Evolutionary conservation across 805 yeast genomes (phyloP), one percentile per base, ranked within the genome.

Genomic region (Pichia gijzeniarum): DNA sequence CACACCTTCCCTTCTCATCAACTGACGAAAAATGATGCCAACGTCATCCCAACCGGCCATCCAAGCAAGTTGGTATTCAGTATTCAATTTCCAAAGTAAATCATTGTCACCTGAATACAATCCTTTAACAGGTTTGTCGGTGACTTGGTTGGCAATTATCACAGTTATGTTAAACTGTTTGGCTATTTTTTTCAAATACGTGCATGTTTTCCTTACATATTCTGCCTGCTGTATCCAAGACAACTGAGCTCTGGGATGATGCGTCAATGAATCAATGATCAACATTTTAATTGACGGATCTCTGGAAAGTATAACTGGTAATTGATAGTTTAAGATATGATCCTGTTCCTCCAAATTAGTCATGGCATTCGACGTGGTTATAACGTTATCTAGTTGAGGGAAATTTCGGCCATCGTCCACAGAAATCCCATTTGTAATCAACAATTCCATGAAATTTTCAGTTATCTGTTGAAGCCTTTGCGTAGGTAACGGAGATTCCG

Each of bases 261-360:
- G 95, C 0, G 91, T 80, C 4, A 90, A 77, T 30, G 95, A 85
- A 62, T 91, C 98, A 9, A 90, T 69, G 1, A 88, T 72, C 0
- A 91, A 69, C 25, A 84, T 56, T 36, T 75, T 81, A 2, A 82
- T 68, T 1, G 64, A 61, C 12, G 59, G 50, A 28, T 65, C 58
- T 38, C 65, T 52, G 35, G 65, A 64, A 13, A 80, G 48, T 25
- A 85, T 62, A 1, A 71, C 64, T 0, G 93, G 95, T 4, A 89
- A 64, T 56, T 85, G 93, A 19, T 82, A 80, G 49, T 69, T 72
- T 2, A 86, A 49, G 12, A 86, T 77, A 57, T 84, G 89, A 51
- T 85, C 87, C 56, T 84, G 93, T 32, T 75, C 73, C 39, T 84
- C 89, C 38, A 85, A 63, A 58, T 83, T 88, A 2, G 64, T 51